Base-by-base conservation (phyloP, 1,284 basidiomycete species). In the Mycena sp. region DNA sequence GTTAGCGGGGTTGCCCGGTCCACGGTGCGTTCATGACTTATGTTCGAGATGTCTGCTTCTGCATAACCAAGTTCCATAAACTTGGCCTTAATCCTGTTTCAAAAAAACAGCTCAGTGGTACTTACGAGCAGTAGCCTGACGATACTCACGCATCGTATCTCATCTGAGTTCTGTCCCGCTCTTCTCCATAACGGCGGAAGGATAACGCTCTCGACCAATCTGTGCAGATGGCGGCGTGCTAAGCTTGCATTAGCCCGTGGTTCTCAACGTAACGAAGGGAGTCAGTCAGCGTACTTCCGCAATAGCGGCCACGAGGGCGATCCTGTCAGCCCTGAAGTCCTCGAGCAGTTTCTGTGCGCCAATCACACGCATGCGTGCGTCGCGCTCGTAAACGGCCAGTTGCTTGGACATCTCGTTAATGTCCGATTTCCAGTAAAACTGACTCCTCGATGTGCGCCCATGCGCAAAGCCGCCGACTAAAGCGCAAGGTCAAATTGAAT, bases 341-440 rank as follows among this genome's bases (percentile, higher is more conserved):
- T 72, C 70, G 12, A 78, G 40, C 14, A 61, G 67, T 26, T 75
- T 57, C 23, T 69, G 57, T 0, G 76, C 77, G 29, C 71, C 73
- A 19, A 64, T 51, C 5, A 67, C 63, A 19, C 72, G 67, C 49
- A 70, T 61, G 7, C 72, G 55, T 2, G 74, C 55, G 37, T 74
- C 68, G 21, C 71, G 63, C 28, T 74, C 54, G n/a, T 69, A 62
- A 2, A 26, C 59, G 5, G 60, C 67, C 4, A 75, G 58, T 50
- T 58, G 65, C 21, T 55, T 30, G 2, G 65, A 60, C 65, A 78
- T 72, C 3, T 67, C 62, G 16, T 67, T 48, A 32, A 80, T 67
- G 50, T 80, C 78, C 3, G 58, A 26, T 19, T 65, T 63, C 78
- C 77, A 80, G 63, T 74, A 79, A 59, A 73, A 78, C n/a, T 69